Evolutionary conservation across 257 asterid genomes (phyloP), one percentile per base, ranked within the genome.

Genomic region (Mitragyna speciosa): DNA sequence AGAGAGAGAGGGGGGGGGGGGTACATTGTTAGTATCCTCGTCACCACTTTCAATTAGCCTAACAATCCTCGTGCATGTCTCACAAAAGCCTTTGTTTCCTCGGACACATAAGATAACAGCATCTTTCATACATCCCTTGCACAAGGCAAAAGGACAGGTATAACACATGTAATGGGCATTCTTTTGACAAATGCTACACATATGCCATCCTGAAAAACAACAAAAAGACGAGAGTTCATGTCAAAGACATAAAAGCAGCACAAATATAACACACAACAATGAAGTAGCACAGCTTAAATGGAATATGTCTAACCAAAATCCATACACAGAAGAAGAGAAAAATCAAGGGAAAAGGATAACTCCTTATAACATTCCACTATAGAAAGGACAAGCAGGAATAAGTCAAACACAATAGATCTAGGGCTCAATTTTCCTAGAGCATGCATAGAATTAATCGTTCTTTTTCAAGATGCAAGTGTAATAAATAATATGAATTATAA

Each of bases 11-110:
- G 0, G 64, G 77, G 68, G 79, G 83, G 76, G n/a, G 82, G 92
- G 45, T 91, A 96, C 97, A 84, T 89, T 88, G 69, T 82, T 49
- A 81, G 77, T 82, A 81, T 83, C 92, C 81, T 87, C 90, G 49
- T 88, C 91, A 43, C 81, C 78, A 84, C 82, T 91, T 87, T 96
- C 99, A 33, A 96, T 90, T 49, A 92, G 89, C 86, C 41, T 78
- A 82, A 94, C 95, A 67, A 88, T 83, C 84, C 83, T 92, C 90
- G 89, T 94, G 89, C 98, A 96, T 82, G 92, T 84, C 86, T 92
- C 95, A 52, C 99, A 96, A 88, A 96, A 96, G 73, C 99, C 99
- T 89, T 94, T 96, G 84, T 89, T 94, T 81, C 97, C 97, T 82
- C 93, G 85, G 80, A 96, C 91, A 78, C 97, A 96, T 19, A 87